phyloP scores from a whole-genome alignment of 148 eudicot species.

The Vaccinium vitisidaea region DNA sequence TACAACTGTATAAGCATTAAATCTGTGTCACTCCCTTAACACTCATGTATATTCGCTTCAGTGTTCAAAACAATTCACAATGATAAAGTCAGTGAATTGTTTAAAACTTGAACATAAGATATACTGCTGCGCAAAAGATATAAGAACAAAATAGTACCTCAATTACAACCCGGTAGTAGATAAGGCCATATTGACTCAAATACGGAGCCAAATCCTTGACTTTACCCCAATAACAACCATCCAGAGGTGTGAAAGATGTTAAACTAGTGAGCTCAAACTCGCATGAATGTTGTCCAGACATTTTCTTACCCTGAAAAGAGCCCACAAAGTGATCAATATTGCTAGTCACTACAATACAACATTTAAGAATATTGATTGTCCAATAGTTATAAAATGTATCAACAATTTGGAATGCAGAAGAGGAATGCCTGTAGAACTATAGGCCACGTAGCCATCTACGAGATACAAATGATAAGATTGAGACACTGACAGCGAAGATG shows the following conservation, averaged over 20 bases:
- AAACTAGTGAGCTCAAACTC: slow-evolving; percentile 63
- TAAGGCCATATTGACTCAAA: slow-evolving; percentile 38
- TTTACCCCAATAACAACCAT: slow-evolving; percentile 82
- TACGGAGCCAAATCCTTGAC: slow-evolving; percentile 78
- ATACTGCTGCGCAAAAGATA: background rate
- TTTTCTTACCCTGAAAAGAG: slow-evolving; percentile 25
- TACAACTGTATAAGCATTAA: background rate
- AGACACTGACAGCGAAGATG: background rate
- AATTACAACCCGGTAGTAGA: background rate
- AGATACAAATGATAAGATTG: background rate
- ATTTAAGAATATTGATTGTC: background rate
- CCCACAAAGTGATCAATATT: background rate
- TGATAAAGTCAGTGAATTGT: background rate
- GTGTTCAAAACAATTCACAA: background rate
- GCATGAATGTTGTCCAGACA: slow-evolving; percentile 26
- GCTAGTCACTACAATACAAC: background rate
- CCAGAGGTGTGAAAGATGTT: slow-evolving; percentile 72
- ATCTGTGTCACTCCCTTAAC: background rate
- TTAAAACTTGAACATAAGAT: background rate
- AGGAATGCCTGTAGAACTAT: background rate
- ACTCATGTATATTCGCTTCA: background rate
- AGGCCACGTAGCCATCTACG: background rate
- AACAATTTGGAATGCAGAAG: background rate
- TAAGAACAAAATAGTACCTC: background rate
- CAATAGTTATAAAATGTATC: background rate